Base-by-base conservation (phyloP, 495 filamentous ascomycete species). In the Aspergillus biplanus region DNA sequence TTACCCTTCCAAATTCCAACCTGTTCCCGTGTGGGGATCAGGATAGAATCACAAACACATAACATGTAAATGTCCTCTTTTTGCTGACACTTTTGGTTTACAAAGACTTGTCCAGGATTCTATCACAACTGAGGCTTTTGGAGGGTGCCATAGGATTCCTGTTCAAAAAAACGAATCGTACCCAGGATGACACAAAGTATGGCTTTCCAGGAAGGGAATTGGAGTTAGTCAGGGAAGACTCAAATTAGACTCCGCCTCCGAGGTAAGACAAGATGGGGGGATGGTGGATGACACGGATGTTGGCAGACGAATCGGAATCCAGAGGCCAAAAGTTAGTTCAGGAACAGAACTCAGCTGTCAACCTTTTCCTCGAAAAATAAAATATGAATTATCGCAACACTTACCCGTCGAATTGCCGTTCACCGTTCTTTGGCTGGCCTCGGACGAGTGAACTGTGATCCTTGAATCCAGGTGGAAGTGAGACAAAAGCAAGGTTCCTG, bases 401-500 rank as follows among this genome's bases (percentile, higher is more conserved):
- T 44, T 44, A 44, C 8, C 39, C 39, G n/a, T 15, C 8, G 39
- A 44, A 15, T 7, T 44, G n/a, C 39, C 11, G 39, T 55, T 27
- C 21, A 27, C 21, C 21, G 12, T 34, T 55, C 27, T 18, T 57
- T 44, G 13, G 55, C 35, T 44, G 42, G 55, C 55, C 55, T 50
- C 47, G 47, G 47, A 27, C 21, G 21, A 11, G 47, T 6, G 16
- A 50, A 18, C 47, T 18, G 7, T 50, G 47, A 9, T 8, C 5
- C 47, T 12, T 18, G 6, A 50, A 31, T 6, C n/a, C 16, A 50
- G 47, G 47, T 8, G 16, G 5, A 50, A 50, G 47, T 50, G 47
- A 50, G 47, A 50, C 47, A 50, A 50, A 49, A n/a, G 47, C 47
- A 50, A 50, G 47, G 6, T 50, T 18, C 16, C 27, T 50, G 8